phyloP scores from a whole-genome alignment of 2,329 filamentous ascomycete genomes.

The Alternaria gaisen region DNA sequence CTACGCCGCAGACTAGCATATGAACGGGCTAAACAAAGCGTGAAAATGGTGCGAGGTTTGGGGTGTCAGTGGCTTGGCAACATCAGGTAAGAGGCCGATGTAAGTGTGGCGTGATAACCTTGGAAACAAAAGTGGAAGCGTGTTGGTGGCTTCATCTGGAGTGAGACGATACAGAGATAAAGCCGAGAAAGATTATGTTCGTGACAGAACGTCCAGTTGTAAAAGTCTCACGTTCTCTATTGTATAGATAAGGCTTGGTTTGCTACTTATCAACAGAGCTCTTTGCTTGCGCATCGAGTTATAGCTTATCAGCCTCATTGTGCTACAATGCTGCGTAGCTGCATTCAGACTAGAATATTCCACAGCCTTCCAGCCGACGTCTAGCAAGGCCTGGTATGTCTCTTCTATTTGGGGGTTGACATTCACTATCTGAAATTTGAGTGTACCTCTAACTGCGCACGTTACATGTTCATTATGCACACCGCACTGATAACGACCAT shows the following conservation, averaged over 20 bases:
- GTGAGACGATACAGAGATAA: background rate
- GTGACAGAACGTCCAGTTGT: background rate
- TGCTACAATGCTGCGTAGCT: background rate
- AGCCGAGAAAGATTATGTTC: background rate
- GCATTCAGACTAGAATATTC: background rate
- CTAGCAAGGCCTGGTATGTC: background rate
- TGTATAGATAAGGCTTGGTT: background rate
- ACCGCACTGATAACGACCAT: background rate
- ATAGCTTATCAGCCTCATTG: background rate
- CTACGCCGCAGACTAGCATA: constrained; percentile 3
- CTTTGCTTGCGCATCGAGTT: background rate
- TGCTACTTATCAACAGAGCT: background rate
- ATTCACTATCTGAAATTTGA: background rate
- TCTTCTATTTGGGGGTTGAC: background rate
- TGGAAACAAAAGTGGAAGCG: background rate
- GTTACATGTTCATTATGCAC: background rate
- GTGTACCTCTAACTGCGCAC: background rate
- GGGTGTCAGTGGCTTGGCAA: background rate
- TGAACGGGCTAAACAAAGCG: background rate
- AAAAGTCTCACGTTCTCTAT: background rate
- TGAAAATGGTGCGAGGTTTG: background rate
- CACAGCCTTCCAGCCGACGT: background rate
- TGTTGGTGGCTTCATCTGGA: background rate
- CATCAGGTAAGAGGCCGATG: background rate
- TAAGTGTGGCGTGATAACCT: background rate